These are phyloP conservation scores for Fusarium solani-melongenae DNA, from an alignment of 2,329 filamentous ascomycete genomes.

Conservation along the genomic window DNA sequence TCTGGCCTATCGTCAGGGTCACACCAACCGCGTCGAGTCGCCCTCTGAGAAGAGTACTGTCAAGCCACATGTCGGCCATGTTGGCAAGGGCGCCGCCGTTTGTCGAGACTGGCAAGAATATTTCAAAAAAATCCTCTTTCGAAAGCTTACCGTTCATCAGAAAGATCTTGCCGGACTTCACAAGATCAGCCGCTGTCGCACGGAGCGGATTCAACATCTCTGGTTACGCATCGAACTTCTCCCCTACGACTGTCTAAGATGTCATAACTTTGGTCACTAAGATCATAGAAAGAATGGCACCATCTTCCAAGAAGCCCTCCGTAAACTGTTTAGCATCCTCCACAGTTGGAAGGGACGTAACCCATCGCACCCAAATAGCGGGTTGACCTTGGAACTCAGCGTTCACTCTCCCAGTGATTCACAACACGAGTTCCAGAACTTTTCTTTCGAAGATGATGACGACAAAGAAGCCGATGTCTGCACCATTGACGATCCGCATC, in stretches of 20 bases:
- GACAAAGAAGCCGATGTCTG: conserved; percentile 23
- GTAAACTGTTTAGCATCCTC: conserved; percentile 36
- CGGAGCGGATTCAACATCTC: neutral
- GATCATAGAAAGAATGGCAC: neutral
- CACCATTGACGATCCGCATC: conserved; percentile 32
- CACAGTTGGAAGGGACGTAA: conserved; percentile 3
- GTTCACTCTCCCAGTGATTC: conserved; percentile 51
- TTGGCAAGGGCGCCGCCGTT: neutral
- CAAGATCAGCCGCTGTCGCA: neutral
- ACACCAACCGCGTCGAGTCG: neutral
- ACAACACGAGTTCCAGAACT: conserved; percentile 51
- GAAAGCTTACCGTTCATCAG: neutral
- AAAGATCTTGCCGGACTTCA: neutral
- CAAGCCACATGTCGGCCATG: neutral
- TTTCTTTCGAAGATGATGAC: conserved; percentile 33
- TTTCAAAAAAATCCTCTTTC: neutral
- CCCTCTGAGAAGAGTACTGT: neutral
- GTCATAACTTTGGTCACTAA: neutral
- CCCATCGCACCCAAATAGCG: conserved; percentile 46
- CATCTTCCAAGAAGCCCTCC: conserved; percentile 9
- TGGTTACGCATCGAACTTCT: neutral
- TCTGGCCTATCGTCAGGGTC: neutral
- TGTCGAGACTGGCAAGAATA: neutral
- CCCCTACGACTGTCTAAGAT: neutral
- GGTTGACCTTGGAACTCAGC: conserved; percentile 52